A percentile compares a stretch with the other conserved stretches of the same genome.
Evolutionary conservation across 2,329 filamentous ascomycete species (phyloP).

Genomic region (Teratosphaeria epicoccoides): DNA sequence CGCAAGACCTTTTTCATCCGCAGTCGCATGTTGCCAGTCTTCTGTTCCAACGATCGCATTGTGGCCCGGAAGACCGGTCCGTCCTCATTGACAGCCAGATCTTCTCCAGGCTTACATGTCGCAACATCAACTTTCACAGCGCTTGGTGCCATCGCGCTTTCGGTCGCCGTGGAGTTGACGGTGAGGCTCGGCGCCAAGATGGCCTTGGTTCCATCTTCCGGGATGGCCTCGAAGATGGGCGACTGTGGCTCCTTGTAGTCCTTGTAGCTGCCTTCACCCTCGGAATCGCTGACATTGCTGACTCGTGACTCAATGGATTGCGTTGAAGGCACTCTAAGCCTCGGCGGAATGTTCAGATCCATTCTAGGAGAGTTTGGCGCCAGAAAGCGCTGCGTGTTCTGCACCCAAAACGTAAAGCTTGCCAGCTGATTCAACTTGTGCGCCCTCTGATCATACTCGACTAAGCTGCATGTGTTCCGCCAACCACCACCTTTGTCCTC

Average conservation of each 20-base stretch:
- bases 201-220: slow-evolving; percentile 36
- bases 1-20: slow-evolving; percentile 96
- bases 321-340: slow-evolving; percentile 71
- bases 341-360: slow-evolving; percentile 40
- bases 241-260: slow-evolving; percentile 36
- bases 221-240: slow-evolving; percentile 37
- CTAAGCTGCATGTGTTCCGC: slow-evolving; percentile 93
- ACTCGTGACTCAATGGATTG: slow-evolving; percentile 78
- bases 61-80: slow-evolving; percentile 92
- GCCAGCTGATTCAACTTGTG: slow-evolving; percentile 81
- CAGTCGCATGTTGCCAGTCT: slow-evolving; percentile 84
- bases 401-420: slow-evolving; percentile 90
- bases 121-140: slow-evolving; percentile 74
- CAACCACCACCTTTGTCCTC: slow-evolving; percentile 86
- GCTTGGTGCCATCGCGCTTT: not conserved
- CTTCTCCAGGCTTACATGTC: slow-evolving; percentile 74
- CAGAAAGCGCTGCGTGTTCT: slow-evolving; percentile 42
- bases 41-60: slow-evolving; percentile 91
- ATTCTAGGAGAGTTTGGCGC: slow-evolving; percentile 51
- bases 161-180: slow-evolving; percentile 23
- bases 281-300: slow-evolving; percentile 57
- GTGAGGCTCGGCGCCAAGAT: slow-evolving; percentile 32
- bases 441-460: slow-evolving; percentile 90
- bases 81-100: slow-evolving; percentile 76
- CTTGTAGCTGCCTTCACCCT: slow-evolving; percentile 38